Evolutionary conservation across 805 yeast species (phyloP).

Genomic region (Myxozyma vanderwaltii): DNA sequence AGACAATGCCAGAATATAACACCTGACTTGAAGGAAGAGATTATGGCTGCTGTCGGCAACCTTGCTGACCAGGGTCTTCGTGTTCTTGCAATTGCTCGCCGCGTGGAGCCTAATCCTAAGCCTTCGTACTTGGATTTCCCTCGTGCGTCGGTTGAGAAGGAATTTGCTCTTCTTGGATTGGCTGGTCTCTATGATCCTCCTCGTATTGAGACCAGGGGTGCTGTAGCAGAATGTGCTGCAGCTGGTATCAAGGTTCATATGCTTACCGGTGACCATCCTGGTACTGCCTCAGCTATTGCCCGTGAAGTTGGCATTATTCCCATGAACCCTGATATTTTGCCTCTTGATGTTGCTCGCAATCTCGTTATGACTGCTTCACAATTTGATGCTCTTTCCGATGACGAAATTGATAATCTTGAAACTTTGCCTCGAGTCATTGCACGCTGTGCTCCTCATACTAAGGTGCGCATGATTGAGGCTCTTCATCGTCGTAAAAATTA

Average conservation of each 20-base stretch:
- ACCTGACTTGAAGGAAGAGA: slow-evolving; percentile 45
- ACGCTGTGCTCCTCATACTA: slow-evolving; percentile 80
- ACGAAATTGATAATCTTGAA: slow-evolving; percentile 62
- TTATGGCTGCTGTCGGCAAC: slow-evolving; percentile 59
- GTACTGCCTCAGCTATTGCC: slow-evolving; percentile 78
- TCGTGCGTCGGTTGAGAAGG: slow-evolving; percentile 54
- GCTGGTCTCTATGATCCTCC: slow-evolving; percentile 85
- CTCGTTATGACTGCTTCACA: slow-evolving; percentile 71
- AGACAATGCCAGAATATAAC: slow-evolving; percentile 34
- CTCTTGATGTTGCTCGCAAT: slow-evolving; percentile 39
- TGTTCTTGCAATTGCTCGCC: slow-evolving; percentile 67
- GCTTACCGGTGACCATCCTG: slow-evolving; percentile 82
- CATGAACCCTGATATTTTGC: slow-evolving; percentile 46
- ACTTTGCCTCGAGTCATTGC: slow-evolving; percentile 77
- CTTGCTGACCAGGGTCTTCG: slow-evolving; percentile 68
- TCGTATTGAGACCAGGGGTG: slow-evolving; percentile 63
- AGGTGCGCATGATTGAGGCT: slow-evolving; percentile 80
- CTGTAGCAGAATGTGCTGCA: slow-evolving; percentile 65
- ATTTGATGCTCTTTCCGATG: slow-evolving; percentile 65
- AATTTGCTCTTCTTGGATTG: slow-evolving; percentile 62
- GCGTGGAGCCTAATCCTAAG: slow-evolving; percentile 38
- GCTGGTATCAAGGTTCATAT: slow-evolving; percentile 81
- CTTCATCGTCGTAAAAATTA: slow-evolving; percentile 62
- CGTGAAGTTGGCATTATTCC: slow-evolving; percentile 79
- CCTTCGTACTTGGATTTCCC: slow-evolving; percentile 36